phyloP scores from a whole-genome alignment of 108 stramenopile species.

The Fistulifera solaris region DNA sequence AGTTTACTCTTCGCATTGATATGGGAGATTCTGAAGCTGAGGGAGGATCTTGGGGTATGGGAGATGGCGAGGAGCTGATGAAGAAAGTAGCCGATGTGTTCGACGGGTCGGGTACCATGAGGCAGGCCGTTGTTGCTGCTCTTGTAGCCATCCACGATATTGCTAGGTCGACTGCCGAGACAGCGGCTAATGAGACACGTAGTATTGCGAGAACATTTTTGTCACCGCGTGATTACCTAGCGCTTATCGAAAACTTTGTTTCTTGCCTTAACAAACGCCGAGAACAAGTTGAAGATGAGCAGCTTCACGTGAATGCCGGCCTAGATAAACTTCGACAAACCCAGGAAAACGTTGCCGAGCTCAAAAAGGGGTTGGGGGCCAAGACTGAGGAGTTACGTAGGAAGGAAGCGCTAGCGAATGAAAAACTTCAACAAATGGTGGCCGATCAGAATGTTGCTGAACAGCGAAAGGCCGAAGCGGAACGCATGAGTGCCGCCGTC shows the following conservation, averaged over 20 bases:
- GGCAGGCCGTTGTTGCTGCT: slow-evolving; percentile 92
- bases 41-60: slow-evolving; percentile 79
- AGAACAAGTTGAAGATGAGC: slow-evolving; percentile 87
- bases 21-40: slow-evolving; percentile 76
- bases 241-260: slow-evolving; percentile 90
- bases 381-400: slow-evolving; percentile 73
- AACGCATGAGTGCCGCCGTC: slow-evolving; percentile 81
- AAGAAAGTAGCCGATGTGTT: slow-evolving; percentile 50
- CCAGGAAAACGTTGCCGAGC: slow-evolving; percentile 85
- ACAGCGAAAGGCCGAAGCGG: slow-evolving; percentile 85
- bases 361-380: slow-evolving; percentile 70
- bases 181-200: slow-evolving; percentile 30
- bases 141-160: slow-evolving; percentile 82
- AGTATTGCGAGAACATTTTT: slow-evolving; percentile 75
- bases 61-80: slow-evolving; percentile 69
- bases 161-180: slow-evolving; percentile 63
- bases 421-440: slow-evolving; percentile 97
- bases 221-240: slow-evolving; percentile 93
- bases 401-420: slow-evolving; percentile 88
- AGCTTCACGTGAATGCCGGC: slow-evolving; percentile 94
- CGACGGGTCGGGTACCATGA: slow-evolving; percentile 49
- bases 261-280: slow-evolving; percentile 64
- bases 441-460: slow-evolving; percentile 96
- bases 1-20: slow-evolving; percentile 63
- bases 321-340: slow-evolving; percentile 90